phyloP scores from a whole-genome alignment of 139 green algal genomes.

The Chlamydomonas eustigma region DNA sequence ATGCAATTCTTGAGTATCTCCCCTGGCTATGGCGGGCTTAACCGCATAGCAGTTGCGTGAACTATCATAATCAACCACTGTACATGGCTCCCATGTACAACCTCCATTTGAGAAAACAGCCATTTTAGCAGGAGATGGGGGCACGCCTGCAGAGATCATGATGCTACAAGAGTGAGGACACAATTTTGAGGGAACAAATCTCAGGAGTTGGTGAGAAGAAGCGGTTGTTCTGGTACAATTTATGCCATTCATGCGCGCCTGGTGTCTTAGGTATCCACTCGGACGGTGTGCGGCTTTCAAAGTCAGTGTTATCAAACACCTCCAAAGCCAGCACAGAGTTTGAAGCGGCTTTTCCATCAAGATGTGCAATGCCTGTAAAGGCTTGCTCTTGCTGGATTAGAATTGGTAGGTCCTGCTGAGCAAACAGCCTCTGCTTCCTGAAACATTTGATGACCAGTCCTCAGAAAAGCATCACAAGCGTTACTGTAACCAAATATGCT shows the following conservation, averaged over 20 bases:
- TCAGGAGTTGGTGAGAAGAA: too few relatives aligned
- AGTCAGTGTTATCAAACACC: slow-evolving; percentile 68
- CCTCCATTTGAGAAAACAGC: neutral
- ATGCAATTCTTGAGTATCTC: neutral
- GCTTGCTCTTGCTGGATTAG: slow-evolving; percentile 42
- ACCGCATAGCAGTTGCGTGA: slow-evolving; percentile 15
- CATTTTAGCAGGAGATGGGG: slow-evolving; percentile 19
- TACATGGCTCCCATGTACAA: slow-evolving; percentile 9
- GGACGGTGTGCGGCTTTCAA: slow-evolving; percentile 46
- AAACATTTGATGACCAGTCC: too few relatives aligned
- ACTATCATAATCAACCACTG: slow-evolving; percentile 18
- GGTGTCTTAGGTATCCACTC: slow-evolving; percentile 58
- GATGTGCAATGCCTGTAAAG: neutral
- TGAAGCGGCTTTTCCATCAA: too few relatives aligned
- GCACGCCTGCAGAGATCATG: neutral
- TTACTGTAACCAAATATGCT: too few relatives aligned
- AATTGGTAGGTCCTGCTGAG: slow-evolving; percentile 45
- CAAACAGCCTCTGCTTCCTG: slow-evolving; percentile 66
- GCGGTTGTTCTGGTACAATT: too few relatives aligned
- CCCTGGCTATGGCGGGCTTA: neutral
- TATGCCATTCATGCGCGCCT: too few relatives aligned
- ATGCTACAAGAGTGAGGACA: too few relatives aligned
- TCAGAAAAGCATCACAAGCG: too few relatives aligned
- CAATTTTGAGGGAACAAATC: too few relatives aligned
- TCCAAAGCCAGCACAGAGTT: slow-evolving; percentile 38